Base-by-base conservation (phyloP, 805 yeast species). In the Kluyveromyces lactis region DNA sequence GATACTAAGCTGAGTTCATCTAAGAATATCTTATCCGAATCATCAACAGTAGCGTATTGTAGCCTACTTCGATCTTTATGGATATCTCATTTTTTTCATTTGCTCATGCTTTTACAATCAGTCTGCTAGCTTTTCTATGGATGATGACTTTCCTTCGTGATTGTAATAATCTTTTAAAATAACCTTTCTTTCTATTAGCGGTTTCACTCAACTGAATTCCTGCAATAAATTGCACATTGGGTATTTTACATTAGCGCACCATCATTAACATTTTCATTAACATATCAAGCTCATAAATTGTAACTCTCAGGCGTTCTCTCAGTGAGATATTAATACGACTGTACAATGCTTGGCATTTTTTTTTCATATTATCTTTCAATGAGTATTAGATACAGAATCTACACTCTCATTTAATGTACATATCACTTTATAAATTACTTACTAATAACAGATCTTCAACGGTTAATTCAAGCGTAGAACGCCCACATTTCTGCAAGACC, bases 1-100 rank as follows among this genome's bases (percentile, higher is more conserved):
- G 97, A 76, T 90, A 90, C 75, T 90, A 86, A 72, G 52, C 30
- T 12, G 7, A 27, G 7, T 5, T 12, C 6, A 11, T n/a, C 5
- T n/a, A n/a, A n/a, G n/a, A n/a, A n/a, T n/a, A n/a, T 21, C 9
- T 21, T 21, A 21, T 21, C 9, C 24, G 24, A 6, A 9, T 21
- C 24, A 21, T 21, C 9, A 9, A 6, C 6, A 6, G 6, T 21
- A 6, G 6, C 24, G 8, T 6, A 21, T 21, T 9, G 9, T 21
- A 6, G 24, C 8, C 9, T 21, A 6, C 9, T 6, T 21, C 8
- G 24, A 6, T 21, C 24, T 21, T 21, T 21, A 21, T 21, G 24
- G 9, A 21, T 18, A 32, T n/a, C 26, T 32, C 26, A 21, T 32
- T 18, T 24, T 34, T 23, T 7, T 8, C 9, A 38, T 29, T 26